Evolutionary conservation across 805 yeast species (phyloP), one percentile per base, ranked within the genome.

Genomic region (Vanderwaltozyma verrucispora): DNA sequence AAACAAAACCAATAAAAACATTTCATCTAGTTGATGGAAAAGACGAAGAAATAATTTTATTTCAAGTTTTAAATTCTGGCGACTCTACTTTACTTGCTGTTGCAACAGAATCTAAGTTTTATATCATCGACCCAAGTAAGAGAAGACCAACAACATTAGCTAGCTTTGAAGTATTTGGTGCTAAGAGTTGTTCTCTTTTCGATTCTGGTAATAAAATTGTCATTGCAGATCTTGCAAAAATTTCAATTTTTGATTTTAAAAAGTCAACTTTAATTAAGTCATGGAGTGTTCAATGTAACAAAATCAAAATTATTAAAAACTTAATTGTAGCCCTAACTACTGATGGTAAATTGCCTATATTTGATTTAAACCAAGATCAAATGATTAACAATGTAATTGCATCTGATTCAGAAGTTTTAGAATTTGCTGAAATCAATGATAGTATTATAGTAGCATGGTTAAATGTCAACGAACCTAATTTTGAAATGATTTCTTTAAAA

Each of bases 81-180:
- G 44, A 42, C 4, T 41, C 38, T 3, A 56, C 57, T 24, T 44
- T 44, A 9, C 39, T 68, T 11, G 42, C 62, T 36, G 55, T 57
- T 11, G 43, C 51, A 13, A 49, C 60, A 4, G 51, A 51, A 34
- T 35, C 49, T 51, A 68, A 77, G 9, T 78, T 79, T 10, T 77
- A 76, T 52, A 65, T 80, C 39, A 72, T 80, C 51, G 85, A 80
- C 55, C 84, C 84, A 30, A 47, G 52, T n/a, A 54, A 57, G 36
- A 59, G 59, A 40, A 54, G 58, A 38, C 63, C 63, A 13, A 39
- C 45, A 3, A 52, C 56, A 0, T 37, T 49, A 16, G 46, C 53
- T 5, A 47, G 42, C 28, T 42, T 54, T 19, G 51, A 49, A 8
- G 27, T 46, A n/a, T 34, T 32, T 26, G 49, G 47, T 24, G 45